Percentiles rank a stretch among this genome's conserved stretches.
These are phyloP conservation scores for Saturnispora halmiae DNA, from an alignment of 805 yeast genomes.

Conservation along the genomic window DNA sequence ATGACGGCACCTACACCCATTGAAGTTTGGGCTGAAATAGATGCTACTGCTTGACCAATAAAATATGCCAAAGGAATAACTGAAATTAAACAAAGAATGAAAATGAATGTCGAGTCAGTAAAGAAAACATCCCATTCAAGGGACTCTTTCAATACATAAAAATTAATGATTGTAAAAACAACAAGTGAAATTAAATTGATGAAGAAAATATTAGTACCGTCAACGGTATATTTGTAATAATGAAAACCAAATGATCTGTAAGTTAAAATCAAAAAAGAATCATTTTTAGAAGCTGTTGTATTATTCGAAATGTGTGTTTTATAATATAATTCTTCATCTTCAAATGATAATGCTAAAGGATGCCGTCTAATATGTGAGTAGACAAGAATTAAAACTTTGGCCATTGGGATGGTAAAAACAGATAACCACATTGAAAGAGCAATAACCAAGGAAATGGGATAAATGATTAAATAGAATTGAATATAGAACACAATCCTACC, in stretches of 20 bases:
- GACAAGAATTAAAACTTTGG: conserved; percentile 61
- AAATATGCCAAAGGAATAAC: conserved; percentile 92
- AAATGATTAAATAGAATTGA: conserved; percentile 57
- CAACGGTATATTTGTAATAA: conserved; percentile 92
- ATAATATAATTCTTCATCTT: conserved; percentile 45
- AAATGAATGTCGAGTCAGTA: conserved; percentile 58
- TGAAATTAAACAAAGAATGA: conserved; percentile 68
- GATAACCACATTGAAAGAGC: conserved; percentile 65
- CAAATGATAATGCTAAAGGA: conserved; percentile 80
- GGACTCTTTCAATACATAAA: conserved; percentile 48
- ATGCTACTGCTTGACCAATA: conserved; percentile 99
- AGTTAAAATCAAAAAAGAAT: conserved; percentile 71
- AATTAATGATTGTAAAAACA: conserved; percentile 73
- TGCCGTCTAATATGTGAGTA: conserved; percentile 77
- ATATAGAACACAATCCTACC: conserved; percentile 73
- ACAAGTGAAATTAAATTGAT: conserved; percentile 77
- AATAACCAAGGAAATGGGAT: conserved; percentile 53
- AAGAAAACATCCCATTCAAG: conserved; percentile 32
- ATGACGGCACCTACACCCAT: conserved; percentile 99
- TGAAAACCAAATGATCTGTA: conserved; percentile 88
- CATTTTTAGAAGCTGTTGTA: conserved; percentile 33
- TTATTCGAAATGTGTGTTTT: conserved; percentile 20
- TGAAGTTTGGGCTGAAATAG: conserved; percentile 95
- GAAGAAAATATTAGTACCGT: conserved; percentile 89
- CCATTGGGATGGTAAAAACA: conserved; percentile 91